Evolutionary conservation across 176 grass and related monocot species (phyloP).

Genomic region (Musa beccarii): DNA sequence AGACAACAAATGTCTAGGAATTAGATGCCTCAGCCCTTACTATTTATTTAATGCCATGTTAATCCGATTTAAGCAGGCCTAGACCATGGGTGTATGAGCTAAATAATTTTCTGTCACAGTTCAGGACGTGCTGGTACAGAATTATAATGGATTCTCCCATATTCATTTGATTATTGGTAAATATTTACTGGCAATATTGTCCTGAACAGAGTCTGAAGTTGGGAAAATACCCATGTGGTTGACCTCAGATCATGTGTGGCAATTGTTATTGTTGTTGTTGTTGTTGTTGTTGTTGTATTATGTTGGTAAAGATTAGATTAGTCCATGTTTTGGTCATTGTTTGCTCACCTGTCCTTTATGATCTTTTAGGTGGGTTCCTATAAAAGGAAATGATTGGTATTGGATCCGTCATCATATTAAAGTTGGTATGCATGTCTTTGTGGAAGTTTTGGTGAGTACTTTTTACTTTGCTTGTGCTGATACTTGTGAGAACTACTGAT

Average conservation of each 20-base stretch:
- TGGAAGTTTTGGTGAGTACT: constrained; percentile 75
- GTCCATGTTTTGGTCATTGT: neutral
- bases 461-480: constrained; percentile 1
- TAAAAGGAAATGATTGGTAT: constrained; percentile 98
- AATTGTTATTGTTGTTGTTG: neutral
- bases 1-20: neutral
- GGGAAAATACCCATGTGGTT: neutral
- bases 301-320: neutral
- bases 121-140: neutral
- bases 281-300: neutral
- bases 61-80: neutral
- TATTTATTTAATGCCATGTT: neutral
- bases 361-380: constrained; percentile 76
- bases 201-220: neutral
- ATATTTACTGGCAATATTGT: neutral
- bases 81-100: neutral
- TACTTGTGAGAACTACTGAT: too few relatives aligned
- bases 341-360: neutral
- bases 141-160: neutral
- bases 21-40: neutral
- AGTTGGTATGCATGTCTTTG: constrained; percentile 83
- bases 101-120: neutral
- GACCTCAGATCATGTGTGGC: neutral
- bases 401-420: constrained; percentile 97
- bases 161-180: neutral